Conservation (phyloP, 179 eudicot genomes). For the Spinacia oleracea region DNA sequence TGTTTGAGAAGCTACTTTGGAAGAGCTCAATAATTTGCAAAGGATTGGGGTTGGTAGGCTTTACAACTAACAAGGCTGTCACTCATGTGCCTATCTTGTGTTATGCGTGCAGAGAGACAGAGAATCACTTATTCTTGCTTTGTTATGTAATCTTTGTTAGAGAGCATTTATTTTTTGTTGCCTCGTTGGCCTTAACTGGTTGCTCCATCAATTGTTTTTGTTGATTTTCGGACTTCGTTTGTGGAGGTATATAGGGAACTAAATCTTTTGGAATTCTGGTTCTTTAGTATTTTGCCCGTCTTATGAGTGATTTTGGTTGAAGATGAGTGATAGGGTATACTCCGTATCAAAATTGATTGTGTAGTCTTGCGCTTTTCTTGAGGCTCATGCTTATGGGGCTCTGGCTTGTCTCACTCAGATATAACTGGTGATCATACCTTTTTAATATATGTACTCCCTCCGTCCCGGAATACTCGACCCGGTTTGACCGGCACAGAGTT, state of each 20-base stretch:
- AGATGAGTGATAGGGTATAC: neutral
- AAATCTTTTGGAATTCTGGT: neutral
- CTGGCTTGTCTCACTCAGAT: neutral
- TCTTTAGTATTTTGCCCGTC: neutral
- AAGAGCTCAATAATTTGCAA: neutral
- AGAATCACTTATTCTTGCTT: too few species aligned
- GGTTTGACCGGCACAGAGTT: too few species aligned
- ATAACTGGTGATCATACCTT: neutral
- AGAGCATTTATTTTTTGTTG: too few species aligned
- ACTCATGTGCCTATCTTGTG: neutral
- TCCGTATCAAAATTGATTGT: neutral
- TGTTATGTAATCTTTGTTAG: too few species aligned
- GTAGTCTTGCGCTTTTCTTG: neutral
- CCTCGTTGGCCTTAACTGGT: too few species aligned
- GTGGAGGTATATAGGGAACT: neutral
- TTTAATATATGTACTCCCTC: too few species aligned
- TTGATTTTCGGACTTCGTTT: neutral
- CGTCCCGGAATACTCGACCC: too few species aligned
- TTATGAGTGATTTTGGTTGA: neutral
- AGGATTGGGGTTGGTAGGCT: neutral
- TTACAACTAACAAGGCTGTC: neutral
- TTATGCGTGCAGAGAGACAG: neutral
- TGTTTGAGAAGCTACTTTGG: neutral
- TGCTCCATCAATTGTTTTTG: neutral
- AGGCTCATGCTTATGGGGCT: neutral